Conservation (phyloP, 1,139 yeast species). For the Candida sanyaensis region DNA sequence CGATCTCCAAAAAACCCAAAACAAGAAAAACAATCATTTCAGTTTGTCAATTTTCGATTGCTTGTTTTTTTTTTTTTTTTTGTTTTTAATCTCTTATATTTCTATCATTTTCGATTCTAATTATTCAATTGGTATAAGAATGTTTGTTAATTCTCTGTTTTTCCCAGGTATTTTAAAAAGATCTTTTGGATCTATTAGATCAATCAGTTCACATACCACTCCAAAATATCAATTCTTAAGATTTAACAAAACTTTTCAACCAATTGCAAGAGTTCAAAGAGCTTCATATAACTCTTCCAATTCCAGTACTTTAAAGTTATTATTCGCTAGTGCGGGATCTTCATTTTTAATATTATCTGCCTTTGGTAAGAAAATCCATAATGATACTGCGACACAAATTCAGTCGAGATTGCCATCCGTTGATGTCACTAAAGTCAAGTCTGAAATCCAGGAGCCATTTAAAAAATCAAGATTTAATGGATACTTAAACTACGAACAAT, state of each 20-base stretch:
- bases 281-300: constrained; percentile 1
- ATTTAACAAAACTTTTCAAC: not conserved
- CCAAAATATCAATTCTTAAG: not conserved
- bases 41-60: not conserved
- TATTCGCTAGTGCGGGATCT: constrained; percentile 14
- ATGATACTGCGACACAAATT: constrained; percentile 11
- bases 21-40: no score
- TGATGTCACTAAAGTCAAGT: constrained; percentile 3
- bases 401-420: constrained; percentile 5
- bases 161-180: constrained; percentile 6
- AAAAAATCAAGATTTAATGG: constrained; percentile 31
- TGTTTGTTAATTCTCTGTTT: constrained; percentile 5
- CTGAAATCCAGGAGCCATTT: constrained; percentile 5
- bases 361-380: constrained; percentile 11
- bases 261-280: not conserved
- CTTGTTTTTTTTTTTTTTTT: not conserved
- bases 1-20: no score
- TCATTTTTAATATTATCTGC: constrained; percentile 12
- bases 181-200: constrained; percentile 7
- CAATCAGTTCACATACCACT: constrained; percentile 1
- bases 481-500: constrained; percentile 59
- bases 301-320: constrained; percentile 10
- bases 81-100: not conserved
- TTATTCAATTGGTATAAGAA: not conserved
- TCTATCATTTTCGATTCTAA: not conserved